Conservation (phyloP, 164 flowering plant species). For the Berberis vulgaris region DNA sequence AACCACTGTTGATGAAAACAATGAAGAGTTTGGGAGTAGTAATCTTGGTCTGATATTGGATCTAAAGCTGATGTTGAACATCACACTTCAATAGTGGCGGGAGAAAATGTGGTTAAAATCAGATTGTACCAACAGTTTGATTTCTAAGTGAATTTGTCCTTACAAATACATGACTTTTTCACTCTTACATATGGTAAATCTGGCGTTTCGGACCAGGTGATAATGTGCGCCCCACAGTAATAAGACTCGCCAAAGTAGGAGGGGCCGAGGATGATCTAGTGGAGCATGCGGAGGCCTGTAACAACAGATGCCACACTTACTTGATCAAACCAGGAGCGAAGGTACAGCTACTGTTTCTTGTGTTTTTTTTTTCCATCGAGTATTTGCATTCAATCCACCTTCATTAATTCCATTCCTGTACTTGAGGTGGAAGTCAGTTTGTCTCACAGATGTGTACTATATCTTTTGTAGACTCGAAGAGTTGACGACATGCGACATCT, state of each 20-base stretch:
- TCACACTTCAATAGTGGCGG: no score
- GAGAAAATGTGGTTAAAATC: no score
- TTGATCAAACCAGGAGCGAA: constrained; percentile 50
- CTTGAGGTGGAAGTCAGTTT: neutral
- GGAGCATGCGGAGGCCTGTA: constrained; percentile 26
- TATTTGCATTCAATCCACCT: neutral
- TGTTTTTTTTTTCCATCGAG: neutral
- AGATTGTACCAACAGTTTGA: no score
- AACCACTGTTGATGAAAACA: no score
- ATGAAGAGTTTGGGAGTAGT: no score
- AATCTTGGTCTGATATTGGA: no score
- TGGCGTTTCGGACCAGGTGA: constrained; percentile 48
- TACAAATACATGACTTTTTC: no score
- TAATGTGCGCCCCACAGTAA: constrained; percentile 38
- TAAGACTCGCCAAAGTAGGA: constrained; percentile 53
- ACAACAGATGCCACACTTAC: constrained; percentile 49
- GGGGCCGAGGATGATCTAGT: constrained; percentile 35
- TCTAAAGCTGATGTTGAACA: no score
- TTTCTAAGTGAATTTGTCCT: no score
- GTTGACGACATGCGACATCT: constrained; percentile 51
- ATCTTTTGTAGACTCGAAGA: constrained; percentile 32
- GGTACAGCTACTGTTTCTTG: constrained; percentile 24
- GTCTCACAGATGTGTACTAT: neutral
- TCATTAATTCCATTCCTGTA: neutral
- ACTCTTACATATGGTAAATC: neutral